Evolutionary conservation across 208 protist species (phyloP).

Genomic region (Leishmania tarentolae): DNA sequence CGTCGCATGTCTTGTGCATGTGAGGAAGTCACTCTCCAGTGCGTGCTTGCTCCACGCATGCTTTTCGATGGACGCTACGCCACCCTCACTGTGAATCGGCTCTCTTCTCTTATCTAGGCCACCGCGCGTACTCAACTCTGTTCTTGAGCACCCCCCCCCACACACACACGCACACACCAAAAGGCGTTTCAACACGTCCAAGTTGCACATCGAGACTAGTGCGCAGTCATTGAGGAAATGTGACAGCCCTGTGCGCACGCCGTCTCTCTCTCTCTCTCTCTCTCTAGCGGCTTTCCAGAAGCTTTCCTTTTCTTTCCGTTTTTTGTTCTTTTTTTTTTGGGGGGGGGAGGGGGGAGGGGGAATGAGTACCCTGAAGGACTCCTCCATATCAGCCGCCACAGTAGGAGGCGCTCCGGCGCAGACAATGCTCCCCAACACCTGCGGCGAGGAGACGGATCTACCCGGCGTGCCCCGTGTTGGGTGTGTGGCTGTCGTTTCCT

Average conservation of each 20-base stretch:
- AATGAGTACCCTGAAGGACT: conserved; percentile 1
- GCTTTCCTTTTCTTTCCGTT: background rate
- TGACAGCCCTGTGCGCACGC: background rate
- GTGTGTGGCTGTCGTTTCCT: conserved; percentile 63
- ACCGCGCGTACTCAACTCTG: background rate
- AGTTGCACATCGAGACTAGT: background rate
- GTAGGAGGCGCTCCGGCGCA: background rate
- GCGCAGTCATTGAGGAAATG: background rate
- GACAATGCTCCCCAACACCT: conserved; percentile 46
- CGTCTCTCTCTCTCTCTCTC: background rate
- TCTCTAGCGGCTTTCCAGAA: background rate
- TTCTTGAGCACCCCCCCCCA: background rate
- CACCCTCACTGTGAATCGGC: background rate
- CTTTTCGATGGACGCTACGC: background rate
- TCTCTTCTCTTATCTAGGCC: background rate
- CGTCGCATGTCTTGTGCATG: background rate
- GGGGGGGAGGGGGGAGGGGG: no score
- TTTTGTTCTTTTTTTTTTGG: no score
- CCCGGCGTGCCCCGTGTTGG: conserved; percentile 67
- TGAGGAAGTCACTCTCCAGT: background rate
- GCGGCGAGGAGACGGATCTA: conserved; percentile 71
- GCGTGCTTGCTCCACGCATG: background rate
- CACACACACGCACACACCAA: no score
- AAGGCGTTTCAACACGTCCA: background rate
- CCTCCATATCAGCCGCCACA: background rate